Conservation (phyloP, 2,329 filamentous ascomycete genomes). For the Penicillium paneum region DNA sequence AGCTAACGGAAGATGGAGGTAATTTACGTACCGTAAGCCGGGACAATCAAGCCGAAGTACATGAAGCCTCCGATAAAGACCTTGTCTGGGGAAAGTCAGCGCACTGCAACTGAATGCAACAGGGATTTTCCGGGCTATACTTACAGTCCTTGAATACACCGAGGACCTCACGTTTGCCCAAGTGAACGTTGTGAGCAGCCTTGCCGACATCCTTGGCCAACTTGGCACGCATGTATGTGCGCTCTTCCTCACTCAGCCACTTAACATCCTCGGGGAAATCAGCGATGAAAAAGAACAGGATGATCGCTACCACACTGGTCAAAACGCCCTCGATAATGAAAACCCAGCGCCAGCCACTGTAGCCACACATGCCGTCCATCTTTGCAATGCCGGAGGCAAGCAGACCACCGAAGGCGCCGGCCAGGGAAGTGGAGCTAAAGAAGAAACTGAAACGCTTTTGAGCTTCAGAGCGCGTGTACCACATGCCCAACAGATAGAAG, state of each 20-base stretch:
- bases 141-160: slow-evolving; percentile 65
- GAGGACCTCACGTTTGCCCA: slow-evolving; percentile 58
- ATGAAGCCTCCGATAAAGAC: slow-evolving; percentile 72
- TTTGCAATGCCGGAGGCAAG: slow-evolving; percentile 59
- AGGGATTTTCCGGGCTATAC: slow-evolving; percentile 7
- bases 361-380: slow-evolving; percentile 56
- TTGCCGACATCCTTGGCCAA: slow-evolving; percentile 67
- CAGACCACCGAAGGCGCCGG: slow-evolving; percentile 62
- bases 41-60: slow-evolving; percentile 77
- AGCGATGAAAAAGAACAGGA: slow-evolving; percentile 64
- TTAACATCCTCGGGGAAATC: slow-evolving; percentile 71
- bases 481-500: slow-evolving; percentile 70
- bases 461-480: slow-evolving; percentile 80
- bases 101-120: not conserved
- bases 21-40: slow-evolving; percentile 58
- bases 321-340: slow-evolving; percentile 63
- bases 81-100: slow-evolving; percentile 47
- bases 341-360: slow-evolving; percentile 53
- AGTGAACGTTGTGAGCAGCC: slow-evolving; percentile 60
- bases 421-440: slow-evolving; percentile 68
- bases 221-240: slow-evolving; percentile 62
- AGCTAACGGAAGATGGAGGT: not conserved
- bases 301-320: slow-evolving; percentile 59
- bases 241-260: slow-evolving; percentile 70
- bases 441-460: slow-evolving; percentile 93